A percentile compares a stretch with the other conserved stretches of the same genome.
phyloP scores from a whole-genome alignment of 306 rosid species.

The Benincasa hispida region DNA sequence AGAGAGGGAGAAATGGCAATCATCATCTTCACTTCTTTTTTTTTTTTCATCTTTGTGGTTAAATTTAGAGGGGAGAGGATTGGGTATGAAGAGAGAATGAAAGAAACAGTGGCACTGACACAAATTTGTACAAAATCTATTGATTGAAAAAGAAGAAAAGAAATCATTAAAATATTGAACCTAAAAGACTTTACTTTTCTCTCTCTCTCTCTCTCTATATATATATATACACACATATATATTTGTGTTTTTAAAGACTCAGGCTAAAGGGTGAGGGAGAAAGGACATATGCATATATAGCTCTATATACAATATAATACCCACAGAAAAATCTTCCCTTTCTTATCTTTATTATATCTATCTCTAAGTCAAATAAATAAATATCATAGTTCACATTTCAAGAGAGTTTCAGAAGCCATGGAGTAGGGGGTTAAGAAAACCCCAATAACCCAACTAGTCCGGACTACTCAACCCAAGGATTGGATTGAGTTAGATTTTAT shows the following conservation, averaged over 20 bases:
- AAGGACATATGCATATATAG: neutral
- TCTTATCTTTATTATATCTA: neutral
- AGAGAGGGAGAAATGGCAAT: slow-evolving; percentile 3
- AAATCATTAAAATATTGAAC: neutral
- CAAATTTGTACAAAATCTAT: neutral
- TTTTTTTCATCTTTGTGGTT: neutral
- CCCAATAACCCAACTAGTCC: too few species aligned
- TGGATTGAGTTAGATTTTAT: too few species aligned
- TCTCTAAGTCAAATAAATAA: too few species aligned
- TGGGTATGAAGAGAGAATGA: neutral
- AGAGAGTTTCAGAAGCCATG: slow-evolving; percentile 1
- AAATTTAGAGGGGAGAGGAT: neutral
- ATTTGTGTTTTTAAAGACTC: neutral
- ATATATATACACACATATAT: neutral
- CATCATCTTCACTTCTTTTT: neutral
- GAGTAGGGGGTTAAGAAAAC: too few species aligned
- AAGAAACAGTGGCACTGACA: slow-evolving; percentile 4
- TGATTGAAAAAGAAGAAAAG: neutral
- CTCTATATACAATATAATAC: slow-evolving; percentile 4
- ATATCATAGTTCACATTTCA: neutral
- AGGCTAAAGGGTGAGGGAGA: neutral
- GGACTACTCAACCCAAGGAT: too few species aligned
- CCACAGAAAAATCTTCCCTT: neutral
- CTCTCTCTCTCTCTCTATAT: neutral
- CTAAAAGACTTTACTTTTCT: neutral